Evolutionary conservation across 768 basidiomycete genomes (phyloP), one percentile per base, ranked within the genome.

Genomic region (Sistotremastrum suecicum): DNA sequence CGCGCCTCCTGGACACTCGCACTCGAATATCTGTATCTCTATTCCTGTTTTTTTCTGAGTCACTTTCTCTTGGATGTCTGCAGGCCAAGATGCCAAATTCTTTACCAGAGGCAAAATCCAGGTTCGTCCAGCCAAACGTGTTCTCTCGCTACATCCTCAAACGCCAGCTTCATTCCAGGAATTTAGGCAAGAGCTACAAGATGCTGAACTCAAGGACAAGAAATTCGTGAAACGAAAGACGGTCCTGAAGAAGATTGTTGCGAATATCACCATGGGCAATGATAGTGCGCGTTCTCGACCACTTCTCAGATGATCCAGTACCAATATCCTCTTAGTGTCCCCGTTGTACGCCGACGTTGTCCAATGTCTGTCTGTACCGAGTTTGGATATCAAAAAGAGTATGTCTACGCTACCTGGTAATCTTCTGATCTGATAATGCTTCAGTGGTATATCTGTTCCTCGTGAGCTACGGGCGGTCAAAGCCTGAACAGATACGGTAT

Each of bases 381-480:
- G 92, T 5, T 72, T 98, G 36, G 95, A 99, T 61, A 95, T 98
- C 62, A 99, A 99, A 75, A 99, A 99, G 73, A 99, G 92, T 91
- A 54, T 59, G 84, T 62, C 38, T 32, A 42, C 37, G 9, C 29
- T 34, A 38, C 42, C n/a, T 41, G 40, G 42, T 36, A 11, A 12
- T 34, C 32, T 35, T 38, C n/a, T 30, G 20, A 38, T 35, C 34
- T 30, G 34, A 43, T 29, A 7, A 11, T 42, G 9, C 3, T 34
- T 5, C 58, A 97, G 91, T 97, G 91, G 92, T 97, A 39, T 95
- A 97, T 64, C 78, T 98, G 42, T 98, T 87, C 67, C 77, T 98
- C 49, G 82, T 98, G 58, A 97, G 91, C 67, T 99, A 99, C 62
- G 94, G 92, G 42, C 76, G 91, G 48, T 74, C 84, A 41, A 88